Conservation (phyloP, 2,329 filamentous ascomycete genomes). For the Monilinia polystroma region DNA sequence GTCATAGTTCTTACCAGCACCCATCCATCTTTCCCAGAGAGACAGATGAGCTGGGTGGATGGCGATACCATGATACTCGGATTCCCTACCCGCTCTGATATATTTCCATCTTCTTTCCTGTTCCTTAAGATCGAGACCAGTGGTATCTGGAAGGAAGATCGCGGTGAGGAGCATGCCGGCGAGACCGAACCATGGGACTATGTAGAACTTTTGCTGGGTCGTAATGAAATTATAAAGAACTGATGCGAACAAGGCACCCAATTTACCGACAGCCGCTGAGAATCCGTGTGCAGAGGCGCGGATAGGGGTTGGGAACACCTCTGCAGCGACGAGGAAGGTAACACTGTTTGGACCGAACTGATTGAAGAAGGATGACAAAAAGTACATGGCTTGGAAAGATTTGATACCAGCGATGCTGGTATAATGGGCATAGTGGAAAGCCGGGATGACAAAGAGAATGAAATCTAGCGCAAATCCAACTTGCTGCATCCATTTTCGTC, state of each 20-base stretch:
- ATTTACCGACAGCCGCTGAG: slow-evolving; percentile 86
- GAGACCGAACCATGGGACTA: slow-evolving; percentile 94
- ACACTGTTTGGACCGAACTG: slow-evolving; percentile 93
- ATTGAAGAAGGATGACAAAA: slow-evolving; percentile 97
- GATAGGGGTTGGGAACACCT: slow-evolving; percentile 93
- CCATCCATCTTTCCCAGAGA: slow-evolving; percentile 79
- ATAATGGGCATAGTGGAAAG: slow-evolving; percentile 86
- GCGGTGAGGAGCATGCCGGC: slow-evolving; percentile 79
- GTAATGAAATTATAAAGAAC: slow-evolving; percentile 95
- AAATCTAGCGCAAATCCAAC: slow-evolving; percentile 91
- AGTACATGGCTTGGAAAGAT: slow-evolving; percentile 98
- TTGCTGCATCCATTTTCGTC: slow-evolving; percentile 94
- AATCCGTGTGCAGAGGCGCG: slow-evolving; percentile 93
- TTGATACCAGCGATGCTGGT: slow-evolving; percentile 68
- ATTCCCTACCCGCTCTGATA: slow-evolving; percentile 72
- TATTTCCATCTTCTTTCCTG: slow-evolving; percentile 92
- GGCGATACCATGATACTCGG: slow-evolving; percentile 90
- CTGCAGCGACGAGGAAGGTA: slow-evolving; percentile 92
- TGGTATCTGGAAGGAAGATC: slow-evolving; percentile 93
- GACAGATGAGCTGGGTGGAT: slow-evolving; percentile 87
- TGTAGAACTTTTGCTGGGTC: slow-evolving; percentile 79
- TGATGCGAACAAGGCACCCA: slow-evolving; percentile 81
- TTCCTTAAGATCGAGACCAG: slow-evolving; percentile 93
- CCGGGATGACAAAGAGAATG: slow-evolving; percentile 88
- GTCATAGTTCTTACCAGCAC: slow-evolving; percentile 79